These are phyloP conservation scores for Drechslerella stenobrocha DNA, from an alignment of 2,329 filamentous ascomycete genomes.

Conservation along the genomic window DNA sequence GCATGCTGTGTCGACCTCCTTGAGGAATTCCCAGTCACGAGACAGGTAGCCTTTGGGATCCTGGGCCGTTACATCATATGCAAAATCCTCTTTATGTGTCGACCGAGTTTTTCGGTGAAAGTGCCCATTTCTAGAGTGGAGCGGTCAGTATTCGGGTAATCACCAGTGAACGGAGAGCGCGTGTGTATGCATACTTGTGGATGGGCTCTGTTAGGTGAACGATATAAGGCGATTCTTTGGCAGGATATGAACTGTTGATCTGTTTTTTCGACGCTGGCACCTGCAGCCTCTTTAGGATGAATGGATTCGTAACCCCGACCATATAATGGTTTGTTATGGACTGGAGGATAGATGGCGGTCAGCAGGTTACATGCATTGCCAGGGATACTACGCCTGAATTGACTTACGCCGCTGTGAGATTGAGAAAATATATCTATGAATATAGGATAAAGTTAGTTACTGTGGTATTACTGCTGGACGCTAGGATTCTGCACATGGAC, in stretches of 20 bases:
- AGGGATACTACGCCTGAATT: background rate
- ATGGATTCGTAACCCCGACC: constrained; percentile 53
- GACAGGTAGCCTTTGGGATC: constrained; percentile 52
- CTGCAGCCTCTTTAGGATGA: constrained; percentile 52
- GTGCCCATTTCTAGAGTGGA: constrained; percentile 22
- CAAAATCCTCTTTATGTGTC: constrained; percentile 42
- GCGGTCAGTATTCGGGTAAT: background rate
- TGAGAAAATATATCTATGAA: constrained; percentile 51
- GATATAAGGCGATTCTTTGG: constrained; percentile 49
- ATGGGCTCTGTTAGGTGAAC: constrained; percentile 51
- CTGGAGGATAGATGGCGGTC: constrained; percentile 9
- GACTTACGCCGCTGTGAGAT: constrained; percentile 51
- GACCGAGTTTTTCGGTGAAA: constrained; percentile 28
- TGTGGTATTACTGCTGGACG: background rate
- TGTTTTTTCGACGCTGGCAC: constrained; percentile 22
- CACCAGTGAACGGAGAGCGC: background rate
- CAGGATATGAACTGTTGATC: background rate
- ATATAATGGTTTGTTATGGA: constrained; percentile 52
- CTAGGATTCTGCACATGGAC: background rate
- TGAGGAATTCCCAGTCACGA: constrained; percentile 52
- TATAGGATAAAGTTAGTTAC: constrained; percentile 3
- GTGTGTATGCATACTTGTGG: constrained; percentile 20
- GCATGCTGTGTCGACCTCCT: constrained; percentile 51
- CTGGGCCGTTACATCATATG: constrained; percentile 49
- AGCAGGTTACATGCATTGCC: background rate